Conservation (phyloP, 1,284 basidiomycete species). For the Porogramme epimiltina region DNA sequence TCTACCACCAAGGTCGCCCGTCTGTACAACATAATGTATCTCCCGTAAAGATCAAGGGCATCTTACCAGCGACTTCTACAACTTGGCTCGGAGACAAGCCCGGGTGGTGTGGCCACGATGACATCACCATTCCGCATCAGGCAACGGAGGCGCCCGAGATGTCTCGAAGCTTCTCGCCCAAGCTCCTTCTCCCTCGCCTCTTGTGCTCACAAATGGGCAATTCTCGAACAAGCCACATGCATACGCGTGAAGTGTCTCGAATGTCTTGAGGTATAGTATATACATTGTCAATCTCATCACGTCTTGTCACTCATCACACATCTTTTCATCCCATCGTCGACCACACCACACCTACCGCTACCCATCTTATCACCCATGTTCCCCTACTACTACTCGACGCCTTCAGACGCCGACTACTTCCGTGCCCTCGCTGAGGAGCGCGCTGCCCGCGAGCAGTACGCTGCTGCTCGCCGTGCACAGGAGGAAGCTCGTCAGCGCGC, state of each 20-base stretch:
- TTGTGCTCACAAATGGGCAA: neutral
- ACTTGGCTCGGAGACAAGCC: too few relatives aligned
- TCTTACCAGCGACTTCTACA: too few relatives aligned
- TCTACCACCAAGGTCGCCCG: too few relatives aligned
- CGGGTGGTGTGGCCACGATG: too few relatives aligned
- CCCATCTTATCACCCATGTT: slow-evolving; percentile 12
- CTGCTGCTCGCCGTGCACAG: slow-evolving; percentile 32
- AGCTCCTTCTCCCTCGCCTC: too few relatives aligned
- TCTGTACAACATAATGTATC: too few relatives aligned
- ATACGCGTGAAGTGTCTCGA: slow-evolving; percentile 6
- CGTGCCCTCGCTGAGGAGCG: slow-evolving; percentile 34
- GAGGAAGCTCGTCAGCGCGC: slow-evolving; percentile 34
- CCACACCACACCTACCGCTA: neutral
- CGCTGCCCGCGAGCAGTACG: slow-evolving; percentile 32
- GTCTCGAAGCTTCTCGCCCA: too few relatives aligned
- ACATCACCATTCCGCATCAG: too few relatives aligned
- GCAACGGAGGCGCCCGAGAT: too few relatives aligned
- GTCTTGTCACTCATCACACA: neutral
- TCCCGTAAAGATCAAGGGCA: too few relatives aligned
- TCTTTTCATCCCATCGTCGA: neutral
- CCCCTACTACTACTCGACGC: slow-evolving; percentile 17
- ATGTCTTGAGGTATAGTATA: slow-evolving; percentile 6
- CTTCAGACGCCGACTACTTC: slow-evolving; percentile 28
- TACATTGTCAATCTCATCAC: neutral
- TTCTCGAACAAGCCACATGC: slow-evolving; percentile 3